phyloP scores from a whole-genome alignment of 139 green algal species.

The Chlorella sp. region DNA sequence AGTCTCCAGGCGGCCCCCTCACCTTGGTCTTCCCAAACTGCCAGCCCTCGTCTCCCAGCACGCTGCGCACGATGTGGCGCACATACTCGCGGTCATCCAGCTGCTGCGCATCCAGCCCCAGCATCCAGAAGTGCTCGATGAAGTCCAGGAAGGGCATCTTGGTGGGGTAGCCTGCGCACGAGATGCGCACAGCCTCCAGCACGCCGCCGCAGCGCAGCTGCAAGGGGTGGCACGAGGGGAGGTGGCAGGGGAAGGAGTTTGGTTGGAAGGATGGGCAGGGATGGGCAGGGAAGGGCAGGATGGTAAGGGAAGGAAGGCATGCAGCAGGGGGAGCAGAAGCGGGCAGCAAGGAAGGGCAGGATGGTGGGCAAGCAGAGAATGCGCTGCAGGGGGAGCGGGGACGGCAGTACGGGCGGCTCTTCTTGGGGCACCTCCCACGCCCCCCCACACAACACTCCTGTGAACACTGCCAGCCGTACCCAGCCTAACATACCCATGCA shows the following conservation, averaged over 20 bases:
- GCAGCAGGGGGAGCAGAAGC: not conserved
- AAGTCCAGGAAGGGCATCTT: conserved; percentile 91
- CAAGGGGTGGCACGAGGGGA: not conserved
- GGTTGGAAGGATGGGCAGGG: not conserved
- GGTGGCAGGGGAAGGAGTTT: not conserved
- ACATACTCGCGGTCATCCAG: conserved; percentile 64
- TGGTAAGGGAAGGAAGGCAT: not conserved
- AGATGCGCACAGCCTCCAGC: conserved; percentile 98
- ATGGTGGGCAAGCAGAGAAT: too few relatives aligned
- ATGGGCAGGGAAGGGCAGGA: not conserved
- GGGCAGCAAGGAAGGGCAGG: not conserved
- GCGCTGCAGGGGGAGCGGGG: too few relatives aligned
- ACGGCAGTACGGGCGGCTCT: not conserved
- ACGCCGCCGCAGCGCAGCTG: conserved; percentile 98
- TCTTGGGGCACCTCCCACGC: not conserved
- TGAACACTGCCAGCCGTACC: not conserved
- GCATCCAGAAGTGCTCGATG: conserved; percentile 94
- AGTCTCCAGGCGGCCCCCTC: conserved; percentile 10
- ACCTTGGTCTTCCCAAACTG: conserved; percentile 91
- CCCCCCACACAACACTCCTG: not conserved
- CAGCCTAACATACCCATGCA: not conserved
- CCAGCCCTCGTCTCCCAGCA: conserved; percentile 58
- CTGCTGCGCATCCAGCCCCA: conserved; percentile 70
- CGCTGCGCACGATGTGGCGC: conserved; percentile 18
- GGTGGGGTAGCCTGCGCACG: conserved; percentile 94